Base-by-base conservation (phyloP, 2,329 filamentous ascomycete genomes). In the Boeremia lycopersici region DNA sequence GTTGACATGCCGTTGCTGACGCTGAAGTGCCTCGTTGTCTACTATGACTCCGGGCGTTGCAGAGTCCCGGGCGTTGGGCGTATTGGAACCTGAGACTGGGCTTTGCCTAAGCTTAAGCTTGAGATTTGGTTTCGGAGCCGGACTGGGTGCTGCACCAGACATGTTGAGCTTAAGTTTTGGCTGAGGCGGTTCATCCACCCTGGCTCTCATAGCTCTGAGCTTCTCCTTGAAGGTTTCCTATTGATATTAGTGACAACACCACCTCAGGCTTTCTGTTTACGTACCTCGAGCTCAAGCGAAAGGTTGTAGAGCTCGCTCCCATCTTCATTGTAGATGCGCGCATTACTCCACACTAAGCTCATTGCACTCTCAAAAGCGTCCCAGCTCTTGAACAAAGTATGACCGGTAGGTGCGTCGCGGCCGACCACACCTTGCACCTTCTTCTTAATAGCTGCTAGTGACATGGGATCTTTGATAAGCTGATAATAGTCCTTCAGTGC, bases 291-390 rank as follows among this genome's bases (percentile, higher is more conserved):
- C 56, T 95, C 87, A 43, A 87, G 84, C 0, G 91, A 91, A 57
- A 95, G 80, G 19, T 84, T 81, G 60, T 87, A 91, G 46, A 96
- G 93, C 13, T 91, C 89, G 68, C 93, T 96, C 4, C 89, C 90
- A 69, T 96, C 92, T 73, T 96, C 91, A 63, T 97, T 97, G 79
- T 93, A 97, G 55, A 88, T 88, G 67, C 87, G 89, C 0, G 92
- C 91, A 74, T 97, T 97, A 43, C 83, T 84, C 93, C 93, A 97
- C 38, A 97, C 86, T 47, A 90, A 82, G 65, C 87, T 89, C 11
- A 90, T 82, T 67, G 90, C 89, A 48, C 92, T 87, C 71, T 91
- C 91, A 62, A 96, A 91, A 0, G 86, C 83, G 52, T 86, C 83
- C 93, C 93, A 97, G 45, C 80, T 89, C 72, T 91, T 93, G 75